Base-by-base conservation (phyloP, 768 basidiomycete genomes). In the Mycena pura region DNA sequence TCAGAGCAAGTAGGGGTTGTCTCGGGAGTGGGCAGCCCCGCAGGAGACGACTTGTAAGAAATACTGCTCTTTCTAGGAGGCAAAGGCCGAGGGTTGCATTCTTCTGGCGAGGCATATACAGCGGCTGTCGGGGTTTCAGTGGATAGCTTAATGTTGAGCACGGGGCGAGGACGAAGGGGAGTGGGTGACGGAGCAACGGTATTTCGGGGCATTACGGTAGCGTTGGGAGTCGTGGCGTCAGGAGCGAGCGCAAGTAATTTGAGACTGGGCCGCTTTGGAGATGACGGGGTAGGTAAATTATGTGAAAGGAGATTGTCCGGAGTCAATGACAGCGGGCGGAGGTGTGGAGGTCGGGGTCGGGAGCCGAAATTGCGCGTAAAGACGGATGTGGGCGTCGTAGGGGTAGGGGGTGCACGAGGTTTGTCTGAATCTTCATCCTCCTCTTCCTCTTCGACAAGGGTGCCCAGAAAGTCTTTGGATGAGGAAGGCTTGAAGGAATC, bases 401-500 rank as follows among this genome's bases (percentile, higher is more conserved):
- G 64, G 19, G 74, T 69, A 48, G 73, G 69, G 15, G 71, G 69
- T 22, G 75, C 70, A 40, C 71, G 68, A 27, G 70, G 50, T 49
- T 70, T 57, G 25, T 81, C 74, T 15, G 79, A 79, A 3, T 90
- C 90, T 24, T 94, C 93, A 39, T 93, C 93, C 48, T 95, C 92
- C 51, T 94, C 93, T 56, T 95, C 91, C 69, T 93, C 93, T 69
- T 93, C 93, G 29, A 95, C 77, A 27, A 94, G 80, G 17, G 92
- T 93, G 60, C 86, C 84, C 11, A 94, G 81, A 66, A 89, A 85
- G 72, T 93, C 92, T 71, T 92, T 93, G 50, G 87, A 81, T 11
- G 84, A 84, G 1, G 85, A 83, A 2, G 88, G 82, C 74, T 90
- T 93, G 73, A 93, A 90, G 0, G 93, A 94, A 72, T 95, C 92